These are phyloP conservation scores for Artemisia annua DNA, from an alignment of 129 eudicot species.

Conservation along the genomic window DNA sequence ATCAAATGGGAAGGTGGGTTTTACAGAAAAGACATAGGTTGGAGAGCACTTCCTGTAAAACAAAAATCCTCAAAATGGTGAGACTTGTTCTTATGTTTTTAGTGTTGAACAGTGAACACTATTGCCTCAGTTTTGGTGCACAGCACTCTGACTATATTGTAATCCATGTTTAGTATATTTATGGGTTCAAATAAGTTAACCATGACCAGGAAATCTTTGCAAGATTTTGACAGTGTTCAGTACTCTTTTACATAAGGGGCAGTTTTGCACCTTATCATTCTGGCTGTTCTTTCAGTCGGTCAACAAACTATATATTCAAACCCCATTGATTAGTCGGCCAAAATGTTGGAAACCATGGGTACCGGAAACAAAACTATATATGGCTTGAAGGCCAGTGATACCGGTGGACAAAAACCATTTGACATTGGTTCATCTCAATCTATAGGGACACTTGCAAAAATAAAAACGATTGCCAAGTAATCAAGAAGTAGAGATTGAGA, in stretches of 20 bases:
- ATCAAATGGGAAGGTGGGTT: constrained; percentile 85
- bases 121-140: neutral
- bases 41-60: constrained; percentile 72
- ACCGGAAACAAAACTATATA: neutral
- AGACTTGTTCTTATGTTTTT: neutral
- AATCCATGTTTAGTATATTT: neutral
- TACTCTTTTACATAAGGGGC: too few relatives aligned
- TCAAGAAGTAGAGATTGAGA: too few relatives aligned
- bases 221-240: neutral
- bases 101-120: neutral
- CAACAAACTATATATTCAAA: neutral
- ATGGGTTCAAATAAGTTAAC: constrained; percentile 7
- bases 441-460: too few relatives aligned
- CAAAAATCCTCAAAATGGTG: constrained; percentile 32
- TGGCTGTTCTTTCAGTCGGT: neutral
- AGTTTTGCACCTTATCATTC: neutral
- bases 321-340: too few relatives aligned
- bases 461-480: too few relatives aligned
- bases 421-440: too few relatives aligned
- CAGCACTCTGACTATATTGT: too few relatives aligned
- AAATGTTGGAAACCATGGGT: too few relatives aligned
- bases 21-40: constrained; percentile 75
- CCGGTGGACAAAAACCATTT: too few relatives aligned
- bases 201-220: neutral
- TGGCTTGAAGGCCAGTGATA: too few relatives aligned